phyloP scores from a whole-genome alignment of 257 asterid genomes.

The Avicennia marina region DNA sequence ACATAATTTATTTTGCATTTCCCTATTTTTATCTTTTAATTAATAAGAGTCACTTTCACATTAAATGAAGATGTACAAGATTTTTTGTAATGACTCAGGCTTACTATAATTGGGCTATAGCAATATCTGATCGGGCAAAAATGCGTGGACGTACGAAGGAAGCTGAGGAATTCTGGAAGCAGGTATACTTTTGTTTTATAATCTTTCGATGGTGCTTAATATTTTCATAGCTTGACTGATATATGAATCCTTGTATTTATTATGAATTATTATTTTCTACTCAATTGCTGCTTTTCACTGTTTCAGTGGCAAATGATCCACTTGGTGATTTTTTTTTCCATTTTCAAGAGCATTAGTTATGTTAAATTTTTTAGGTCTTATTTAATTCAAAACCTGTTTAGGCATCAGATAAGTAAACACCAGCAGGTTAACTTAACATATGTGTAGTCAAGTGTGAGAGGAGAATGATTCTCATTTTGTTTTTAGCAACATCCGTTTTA shows the following conservation, averaged over 20 bases:
- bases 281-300: constrained; percentile 16
- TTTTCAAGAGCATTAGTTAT: not conserved
- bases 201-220: constrained; percentile 11
- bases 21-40: too few species aligned
- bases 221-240: constrained; percentile 5
- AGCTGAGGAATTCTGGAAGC: constrained; percentile 99
- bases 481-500: too few species aligned
- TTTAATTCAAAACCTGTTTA: too few species aligned
- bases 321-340: not conserved
- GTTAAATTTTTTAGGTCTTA: not conserved
- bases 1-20: too few species aligned
- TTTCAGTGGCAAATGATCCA: not conserved
- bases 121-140: constrained; percentile 98
- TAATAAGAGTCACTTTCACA: too few species aligned
- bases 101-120: constrained; percentile 96
- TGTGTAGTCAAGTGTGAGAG: too few species aligned
- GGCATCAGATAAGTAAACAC: too few species aligned
- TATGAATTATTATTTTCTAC: not conserved
- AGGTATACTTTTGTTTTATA: constrained; percentile 37
- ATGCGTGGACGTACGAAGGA: constrained; percentile 99
- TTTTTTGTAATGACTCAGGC: constrained; percentile 50
- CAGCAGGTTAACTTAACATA: too few species aligned
- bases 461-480: too few species aligned
- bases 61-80: constrained; percentile 2
- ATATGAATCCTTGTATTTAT: constrained; percentile 10